Percentiles rank a stretch among this genome's conserved stretches.
phyloP scores from a whole-genome alignment of 2,329 filamentous ascomycete species.

The Immersiporthe knoxdaviesiana region DNA sequence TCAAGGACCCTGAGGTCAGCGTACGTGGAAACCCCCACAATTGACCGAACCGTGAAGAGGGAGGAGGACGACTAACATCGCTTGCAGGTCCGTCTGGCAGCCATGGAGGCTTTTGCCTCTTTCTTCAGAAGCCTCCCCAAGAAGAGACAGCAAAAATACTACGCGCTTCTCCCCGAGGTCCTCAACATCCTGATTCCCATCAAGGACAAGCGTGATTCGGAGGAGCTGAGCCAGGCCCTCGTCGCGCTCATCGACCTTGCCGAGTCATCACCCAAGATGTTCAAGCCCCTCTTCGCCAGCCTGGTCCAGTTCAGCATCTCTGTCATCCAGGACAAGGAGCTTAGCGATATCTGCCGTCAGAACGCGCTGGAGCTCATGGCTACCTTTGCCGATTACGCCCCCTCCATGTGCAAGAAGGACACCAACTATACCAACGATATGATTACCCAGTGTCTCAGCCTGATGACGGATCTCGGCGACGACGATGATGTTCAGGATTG shows the following conservation, averaged over 20 bases:
- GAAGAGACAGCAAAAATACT: slow-evolving; percentile 88
- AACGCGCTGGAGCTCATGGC: slow-evolving; percentile 97
- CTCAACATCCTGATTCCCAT: slow-evolving; percentile 93
- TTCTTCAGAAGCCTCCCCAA: slow-evolving; percentile 93
- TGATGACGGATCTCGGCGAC: slow-evolving; percentile 95
- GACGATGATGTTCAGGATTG: slow-evolving; percentile 95
- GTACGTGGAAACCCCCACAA: slow-evolving; percentile 51
- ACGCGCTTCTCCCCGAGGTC: slow-evolving; percentile 82
- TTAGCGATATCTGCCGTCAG: slow-evolving; percentile 86
- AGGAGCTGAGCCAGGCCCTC: slow-evolving; percentile 87
- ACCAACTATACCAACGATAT: slow-evolving; percentile 90
- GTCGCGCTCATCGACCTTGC: slow-evolving; percentile 92
- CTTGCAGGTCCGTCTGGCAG: slow-evolving; percentile 78
- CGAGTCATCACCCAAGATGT: slow-evolving; percentile 96
- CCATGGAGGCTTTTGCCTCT: slow-evolving; percentile 94
- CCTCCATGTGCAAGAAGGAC: slow-evolving; percentile 94
- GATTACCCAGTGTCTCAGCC: slow-evolving; percentile 95
- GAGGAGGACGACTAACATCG: background rate
- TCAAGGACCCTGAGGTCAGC: slow-evolving; percentile 82
- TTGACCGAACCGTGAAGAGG: slow-evolving; percentile 23
- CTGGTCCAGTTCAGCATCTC: slow-evolving; percentile 91
- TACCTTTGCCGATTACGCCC: slow-evolving; percentile 93
- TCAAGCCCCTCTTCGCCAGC: slow-evolving; percentile 90
- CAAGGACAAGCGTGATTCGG: slow-evolving; percentile 88
- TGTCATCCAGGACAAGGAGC: slow-evolving; percentile 93